A percentile compares a stretch with the other conserved stretches of the same genome.
These are phyloP conservation scores for Ophiobolus disseminans DNA, from an alignment of 2,329 filamentous ascomycete genomes.

Conservation along the genomic window DNA sequence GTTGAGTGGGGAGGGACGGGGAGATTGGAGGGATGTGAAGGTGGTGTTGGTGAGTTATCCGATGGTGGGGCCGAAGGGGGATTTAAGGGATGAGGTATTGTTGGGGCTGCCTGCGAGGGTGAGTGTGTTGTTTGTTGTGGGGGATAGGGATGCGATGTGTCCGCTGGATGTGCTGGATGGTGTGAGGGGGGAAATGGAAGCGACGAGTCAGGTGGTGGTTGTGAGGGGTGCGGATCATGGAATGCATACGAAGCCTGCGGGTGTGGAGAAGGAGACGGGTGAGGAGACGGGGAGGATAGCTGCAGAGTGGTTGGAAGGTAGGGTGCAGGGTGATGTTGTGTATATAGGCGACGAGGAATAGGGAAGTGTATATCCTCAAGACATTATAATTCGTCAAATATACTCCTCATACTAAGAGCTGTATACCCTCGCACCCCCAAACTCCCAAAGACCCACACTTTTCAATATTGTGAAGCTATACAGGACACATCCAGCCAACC, in stretches of 20 bases:
- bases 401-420: background rate
- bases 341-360: slow-evolving; percentile 13
- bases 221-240: slow-evolving; percentile 52
- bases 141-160: slow-evolving; percentile 38
- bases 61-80: slow-evolving; percentile 45
- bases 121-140: slow-evolving; percentile 51
- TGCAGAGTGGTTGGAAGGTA: slow-evolving; percentile 41
- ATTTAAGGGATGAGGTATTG: slow-evolving; percentile 49
- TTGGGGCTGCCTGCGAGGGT: slow-evolving; percentile 37
- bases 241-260: slow-evolving; percentile 46
- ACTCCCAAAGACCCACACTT: background rate
- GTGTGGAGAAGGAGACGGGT: slow-evolving; percentile 34
- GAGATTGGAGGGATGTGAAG: slow-evolving; percentile 11
- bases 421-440: background rate
- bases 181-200: slow-evolving; percentile 49
- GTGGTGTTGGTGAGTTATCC: slow-evolving; percentile 53
- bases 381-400: background rate
- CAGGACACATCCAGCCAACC: background rate
- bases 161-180: slow-evolving; percentile 25
- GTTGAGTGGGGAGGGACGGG: background rate
- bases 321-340: slow-evolving; percentile 4
- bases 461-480: background rate
- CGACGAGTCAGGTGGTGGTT: slow-evolving; percentile 44
- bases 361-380: background rate
- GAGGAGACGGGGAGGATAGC: slow-evolving; percentile 44